Conservation (phyloP, 106 monocot genomes). For the Allium fistulosum region DNA sequence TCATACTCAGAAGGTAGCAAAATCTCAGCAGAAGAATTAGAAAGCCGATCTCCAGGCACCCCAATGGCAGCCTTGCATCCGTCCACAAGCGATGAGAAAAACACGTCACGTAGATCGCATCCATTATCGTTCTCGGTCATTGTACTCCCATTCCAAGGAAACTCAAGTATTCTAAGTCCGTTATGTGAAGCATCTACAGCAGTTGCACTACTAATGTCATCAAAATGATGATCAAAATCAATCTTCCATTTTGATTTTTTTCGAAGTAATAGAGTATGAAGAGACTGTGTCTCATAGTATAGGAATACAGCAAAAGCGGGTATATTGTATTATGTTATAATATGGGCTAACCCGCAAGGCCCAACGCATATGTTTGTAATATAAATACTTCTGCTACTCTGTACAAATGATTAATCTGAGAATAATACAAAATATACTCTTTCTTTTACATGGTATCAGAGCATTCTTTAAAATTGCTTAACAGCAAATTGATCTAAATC, state of each 20-base stretch:
- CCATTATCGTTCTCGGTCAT: constrained; percentile 11
- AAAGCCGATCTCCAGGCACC: constrained; percentile 49
- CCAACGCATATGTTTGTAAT: no score
- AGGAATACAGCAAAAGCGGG: background rate
- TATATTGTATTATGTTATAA: background rate
- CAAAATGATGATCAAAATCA: background rate
- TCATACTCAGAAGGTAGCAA: constrained; percentile 11
- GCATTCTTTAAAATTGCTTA: no score
- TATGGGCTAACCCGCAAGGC: no score
- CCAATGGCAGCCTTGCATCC: constrained; percentile 44
- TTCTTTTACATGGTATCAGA: no score
- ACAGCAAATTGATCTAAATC: no score
- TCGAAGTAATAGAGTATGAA: no score
- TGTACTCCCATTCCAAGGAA: constrained; percentile 43
- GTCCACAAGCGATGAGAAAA: constrained; percentile 73
- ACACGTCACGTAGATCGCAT: constrained; percentile 46
- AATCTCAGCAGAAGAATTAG: constrained; percentile 7
- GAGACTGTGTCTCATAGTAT: no score
- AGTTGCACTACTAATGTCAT: background rate
- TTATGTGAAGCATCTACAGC: background rate
- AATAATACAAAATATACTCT: no score
- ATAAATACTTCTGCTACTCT: no score
- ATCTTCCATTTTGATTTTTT: background rate
- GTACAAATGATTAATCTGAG: no score
- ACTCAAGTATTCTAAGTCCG: constrained; percentile 52